phyloP scores from a whole-genome alignment of 1,284 basidiomycete species.

The Ceratobasidium theobromae region DNA sequence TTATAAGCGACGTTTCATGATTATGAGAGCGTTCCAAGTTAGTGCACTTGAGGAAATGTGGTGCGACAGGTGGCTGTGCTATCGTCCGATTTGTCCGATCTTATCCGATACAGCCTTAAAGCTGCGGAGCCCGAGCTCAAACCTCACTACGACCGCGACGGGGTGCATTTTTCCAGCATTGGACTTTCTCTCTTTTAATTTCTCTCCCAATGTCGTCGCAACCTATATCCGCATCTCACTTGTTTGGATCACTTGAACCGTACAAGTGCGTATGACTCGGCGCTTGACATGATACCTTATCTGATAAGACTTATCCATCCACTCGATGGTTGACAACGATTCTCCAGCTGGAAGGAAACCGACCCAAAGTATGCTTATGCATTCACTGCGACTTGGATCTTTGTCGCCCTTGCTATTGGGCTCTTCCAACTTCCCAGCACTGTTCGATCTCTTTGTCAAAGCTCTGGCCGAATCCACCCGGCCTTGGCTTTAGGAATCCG shows the following conservation, averaged over 20 bases:
- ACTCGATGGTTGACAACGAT: conserved; percentile 13
- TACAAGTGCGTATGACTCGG: neutral
- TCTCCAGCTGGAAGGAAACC: conserved; percentile 64
- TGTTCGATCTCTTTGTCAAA: conserved; percentile 47
- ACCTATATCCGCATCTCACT: neutral
- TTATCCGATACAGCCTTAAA: conserved; percentile 28
- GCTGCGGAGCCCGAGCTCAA: neutral
- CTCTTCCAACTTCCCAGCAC: conserved; percentile 57
- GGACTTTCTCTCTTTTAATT: neutral
- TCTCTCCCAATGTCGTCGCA: neutral
- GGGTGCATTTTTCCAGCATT: neutral
- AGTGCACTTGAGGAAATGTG: neutral
- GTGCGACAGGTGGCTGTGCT: conserved; percentile 16
- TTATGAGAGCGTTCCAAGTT: no score
- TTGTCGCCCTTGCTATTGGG: conserved; percentile 56
- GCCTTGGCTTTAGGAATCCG: conserved; percentile 31
- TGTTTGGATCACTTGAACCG: neutral
- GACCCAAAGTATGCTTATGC: conserved; percentile 77
- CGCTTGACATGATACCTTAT: neutral
- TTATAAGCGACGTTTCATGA: no score
- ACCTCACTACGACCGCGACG: conserved; percentile 4
- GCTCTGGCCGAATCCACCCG: conserved; percentile 31
- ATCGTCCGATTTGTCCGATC: conserved; percentile 5
- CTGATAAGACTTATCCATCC: conserved; percentile 5
- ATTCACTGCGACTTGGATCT: conserved; percentile 74